These are phyloP conservation scores for Aspergillus awamori DNA, from an alignment of 2,329 filamentous ascomycete species.

Conservation along the genomic window DNA sequence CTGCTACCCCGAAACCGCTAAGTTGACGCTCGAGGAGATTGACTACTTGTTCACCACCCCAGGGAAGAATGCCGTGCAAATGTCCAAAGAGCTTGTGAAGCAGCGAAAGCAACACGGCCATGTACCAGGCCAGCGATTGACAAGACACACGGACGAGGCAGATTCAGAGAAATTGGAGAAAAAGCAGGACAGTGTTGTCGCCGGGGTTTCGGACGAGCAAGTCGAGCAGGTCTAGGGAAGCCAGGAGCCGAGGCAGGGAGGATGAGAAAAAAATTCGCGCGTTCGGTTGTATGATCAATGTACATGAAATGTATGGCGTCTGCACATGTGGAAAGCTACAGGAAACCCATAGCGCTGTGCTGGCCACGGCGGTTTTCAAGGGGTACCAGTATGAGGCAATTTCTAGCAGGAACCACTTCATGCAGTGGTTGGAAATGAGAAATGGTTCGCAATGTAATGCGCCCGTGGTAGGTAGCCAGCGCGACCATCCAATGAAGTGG, in stretches of 20 bases:
- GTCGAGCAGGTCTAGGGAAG: slow-evolving; percentile 19
- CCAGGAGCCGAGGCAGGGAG: not conserved
- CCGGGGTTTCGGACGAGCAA: slow-evolving; percentile 16
- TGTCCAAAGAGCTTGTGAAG: slow-evolving; percentile 24
- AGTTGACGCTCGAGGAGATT: slow-evolving; percentile 48
- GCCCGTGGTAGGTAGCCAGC: too few relatives aligned
- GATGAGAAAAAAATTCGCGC: not conserved
- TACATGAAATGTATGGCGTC: not conserved
- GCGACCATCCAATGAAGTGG: too few relatives aligned
- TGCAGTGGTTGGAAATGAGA: not conserved
- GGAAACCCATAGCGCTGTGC: not conserved
- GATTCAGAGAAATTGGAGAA: slow-evolving; percentile 8
- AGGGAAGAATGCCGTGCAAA: slow-evolving; percentile 21
- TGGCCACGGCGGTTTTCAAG: not conserved
- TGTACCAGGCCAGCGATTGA: slow-evolving; percentile 6
- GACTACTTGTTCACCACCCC: slow-evolving; percentile 43
- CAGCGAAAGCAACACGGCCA: slow-evolving; percentile 18
- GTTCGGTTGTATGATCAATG: not conserved
- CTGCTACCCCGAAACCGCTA: slow-evolving; percentile 48
- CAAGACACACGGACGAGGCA: not conserved
- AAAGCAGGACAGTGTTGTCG: not conserved
- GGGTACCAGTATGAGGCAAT: not conserved
- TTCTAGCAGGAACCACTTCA: not conserved
- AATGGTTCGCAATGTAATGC: too few relatives aligned
- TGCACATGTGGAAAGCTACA: not conserved